These are phyloP conservation scores for Solanum hybrid DNA, from an alignment of 305 asterid genomes.

Conservation along the genomic window DNA sequence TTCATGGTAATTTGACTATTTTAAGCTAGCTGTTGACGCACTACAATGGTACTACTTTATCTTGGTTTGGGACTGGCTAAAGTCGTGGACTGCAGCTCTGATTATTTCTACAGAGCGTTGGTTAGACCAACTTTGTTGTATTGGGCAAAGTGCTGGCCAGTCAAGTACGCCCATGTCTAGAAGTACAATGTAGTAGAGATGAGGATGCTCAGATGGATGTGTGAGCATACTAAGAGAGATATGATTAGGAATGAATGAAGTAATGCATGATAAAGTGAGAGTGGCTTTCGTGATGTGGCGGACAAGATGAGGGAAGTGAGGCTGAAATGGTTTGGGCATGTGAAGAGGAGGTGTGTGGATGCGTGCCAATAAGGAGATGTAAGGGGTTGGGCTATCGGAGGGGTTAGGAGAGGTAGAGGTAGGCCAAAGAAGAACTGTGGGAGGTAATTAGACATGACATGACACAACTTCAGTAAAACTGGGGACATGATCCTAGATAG, in stretches of 20 bases:
- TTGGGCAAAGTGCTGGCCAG: neutral
- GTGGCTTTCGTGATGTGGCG: neutral
- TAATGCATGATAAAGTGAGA: neutral
- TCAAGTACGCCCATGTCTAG: neutral
- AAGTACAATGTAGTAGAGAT: neutral
- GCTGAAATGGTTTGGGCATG: neutral
- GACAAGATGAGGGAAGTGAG: neutral
- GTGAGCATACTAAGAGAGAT: neutral
- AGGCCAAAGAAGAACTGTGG: neutral
- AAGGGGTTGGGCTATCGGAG: neutral
- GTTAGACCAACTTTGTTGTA: neutral
- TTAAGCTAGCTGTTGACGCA: neutral
- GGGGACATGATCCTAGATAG: neutral
- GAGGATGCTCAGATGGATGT: neutral
- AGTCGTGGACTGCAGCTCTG: neutral
- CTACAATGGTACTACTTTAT: neutral
- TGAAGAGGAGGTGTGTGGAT: neutral
- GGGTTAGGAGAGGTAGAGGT: neutral
- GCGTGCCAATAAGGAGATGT: neutral
- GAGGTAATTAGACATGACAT: neutral
- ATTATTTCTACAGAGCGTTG: neutral
- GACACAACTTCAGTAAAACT: neutral
- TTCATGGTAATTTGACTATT: neutral
- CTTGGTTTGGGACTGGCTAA: neutral
- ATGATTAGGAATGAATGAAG: neutral